phyloP scores from a whole-genome alignment of 129 eudicot species.

The Logfia minima region DNA sequence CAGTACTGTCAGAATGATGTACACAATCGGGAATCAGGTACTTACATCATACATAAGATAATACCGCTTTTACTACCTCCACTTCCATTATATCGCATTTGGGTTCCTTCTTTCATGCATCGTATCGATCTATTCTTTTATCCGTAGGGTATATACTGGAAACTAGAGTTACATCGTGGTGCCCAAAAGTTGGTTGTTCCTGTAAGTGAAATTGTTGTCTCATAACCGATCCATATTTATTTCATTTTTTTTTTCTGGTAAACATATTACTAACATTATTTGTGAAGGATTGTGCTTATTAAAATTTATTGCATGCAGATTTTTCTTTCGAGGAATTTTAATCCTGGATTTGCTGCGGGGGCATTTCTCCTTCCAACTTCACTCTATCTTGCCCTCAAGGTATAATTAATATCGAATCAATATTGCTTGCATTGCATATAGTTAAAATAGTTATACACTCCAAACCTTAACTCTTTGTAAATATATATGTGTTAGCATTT shows the following conservation, averaged over 20 bases:
- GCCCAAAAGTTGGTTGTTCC: slow-evolving; percentile 91
- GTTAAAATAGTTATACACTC: neutral
- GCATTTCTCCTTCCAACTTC: slow-evolving; percentile 84
- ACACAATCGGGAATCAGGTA: slow-evolving; percentile 88
- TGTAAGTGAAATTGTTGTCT: slow-evolving; percentile 55
- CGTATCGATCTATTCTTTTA: slow-evolving; percentile 4
- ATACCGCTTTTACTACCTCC: neutral
- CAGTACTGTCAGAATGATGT: slow-evolving; percentile 80
- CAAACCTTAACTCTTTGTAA: neutral
- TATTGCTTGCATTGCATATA: neutral
- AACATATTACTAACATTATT: neutral
- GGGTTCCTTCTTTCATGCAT: neutral
- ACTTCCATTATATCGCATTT: neutral
- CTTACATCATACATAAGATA: slow-evolving; percentile 2
- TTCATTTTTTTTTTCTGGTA: neutral
- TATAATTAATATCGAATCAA: slow-evolving; percentile 21
- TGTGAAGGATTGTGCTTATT: slow-evolving; percentile 4
- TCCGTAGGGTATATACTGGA: slow-evolving; percentile 80
- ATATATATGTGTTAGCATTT: neutral
- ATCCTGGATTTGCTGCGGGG: slow-evolving; percentile 72
- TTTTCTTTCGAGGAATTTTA: slow-evolving; percentile 61
- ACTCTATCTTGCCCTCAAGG: slow-evolving; percentile 78
- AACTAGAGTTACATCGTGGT: slow-evolving; percentile 85
- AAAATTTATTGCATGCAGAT: slow-evolving; percentile 55
- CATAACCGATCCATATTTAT: neutral